Evolutionary conservation across 257 asterid genomes (phyloP), one percentile per base, ranked within the genome.

Genomic region (Ligustrum vulgare): DNA sequence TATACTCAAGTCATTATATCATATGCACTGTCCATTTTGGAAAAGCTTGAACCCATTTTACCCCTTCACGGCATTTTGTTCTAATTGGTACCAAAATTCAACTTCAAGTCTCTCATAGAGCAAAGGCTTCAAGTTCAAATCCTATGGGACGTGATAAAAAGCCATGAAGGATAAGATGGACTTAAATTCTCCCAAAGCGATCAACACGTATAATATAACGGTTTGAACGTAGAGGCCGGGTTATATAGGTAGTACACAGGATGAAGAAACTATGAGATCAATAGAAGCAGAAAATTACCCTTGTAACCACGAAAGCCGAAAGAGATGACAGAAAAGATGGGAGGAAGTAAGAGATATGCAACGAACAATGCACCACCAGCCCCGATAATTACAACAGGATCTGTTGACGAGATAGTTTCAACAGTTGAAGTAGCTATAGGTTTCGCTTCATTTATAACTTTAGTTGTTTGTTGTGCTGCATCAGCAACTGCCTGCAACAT

Each of bases 401-500:
- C 95, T 67, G 97, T 89, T 0, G 99, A 77, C 71, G 91, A 88
- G 74, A 94, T 88, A 34, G 91, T 81, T 80, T 94, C 83, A 74
- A 92, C 84, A 36, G 97, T 92, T 70, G 99, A 87, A 77, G 91
- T 79, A 69, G 97, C 97, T 22, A 94, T 75, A 15, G 99, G 99
- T 73, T 86, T 89, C 58, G 94, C 99, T 41, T 70, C 91, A 79
- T 76, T 87, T 60, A 94, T 94, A 72, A 91, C 93, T 83, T 87
- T 89, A 47, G 92, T 86, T 39, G 97, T 91, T 78, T 86, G 98
- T 76, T 94, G 96, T 65, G 96, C 98, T 37, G 91, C 97, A 84
- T 87, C 96, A 74, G 88, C 90, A 72, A 92, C 87, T 31, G 97
- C 87, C 99, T 94, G 91, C 84, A 86, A 65, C 71, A 33, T n/a